These are phyloP conservation scores for Alternaria sp. DNA, from an alignment of 2,329 filamentous ascomycete species.

Conservation along the genomic window DNA sequence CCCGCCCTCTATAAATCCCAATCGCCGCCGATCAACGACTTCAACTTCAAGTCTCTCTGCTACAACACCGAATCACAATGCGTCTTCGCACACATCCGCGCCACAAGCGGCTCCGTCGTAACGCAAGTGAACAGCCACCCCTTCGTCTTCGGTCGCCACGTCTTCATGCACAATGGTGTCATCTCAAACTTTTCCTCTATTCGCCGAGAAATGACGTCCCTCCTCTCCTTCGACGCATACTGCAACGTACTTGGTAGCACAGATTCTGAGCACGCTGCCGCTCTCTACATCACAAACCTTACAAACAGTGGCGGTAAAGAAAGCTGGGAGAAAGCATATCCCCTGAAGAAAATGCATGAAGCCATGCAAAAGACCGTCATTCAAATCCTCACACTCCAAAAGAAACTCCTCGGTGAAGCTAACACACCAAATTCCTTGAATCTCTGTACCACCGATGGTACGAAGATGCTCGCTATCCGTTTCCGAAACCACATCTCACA, in stretches of 20 bases:
- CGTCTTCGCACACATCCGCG: slow-evolving; percentile 64
- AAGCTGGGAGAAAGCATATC: slow-evolving; percentile 56
- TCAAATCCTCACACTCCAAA: slow-evolving; percentile 58
- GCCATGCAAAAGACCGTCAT: slow-evolving; percentile 59
- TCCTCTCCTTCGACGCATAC: slow-evolving; percentile 59
- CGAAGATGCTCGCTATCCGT: slow-evolving; percentile 59
- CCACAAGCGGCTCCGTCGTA: slow-evolving; percentile 58
- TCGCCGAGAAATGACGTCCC: slow-evolving; percentile 55
- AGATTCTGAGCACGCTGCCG: slow-evolving; percentile 63
- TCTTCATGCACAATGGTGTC: slow-evolving; percentile 66
- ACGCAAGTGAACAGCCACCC: slow-evolving; percentile 63
- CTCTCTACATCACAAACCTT: slow-evolving; percentile 58
- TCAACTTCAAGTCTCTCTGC: slow-evolving; percentile 63
- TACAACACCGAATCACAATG: slow-evolving; percentile 60
- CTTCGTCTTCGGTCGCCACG: slow-evolving; percentile 63
- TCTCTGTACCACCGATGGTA: slow-evolving; percentile 61
- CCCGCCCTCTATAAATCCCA: slow-evolving; percentile 63
- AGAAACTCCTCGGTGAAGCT: slow-evolving; percentile 49
- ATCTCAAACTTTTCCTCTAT: slow-evolving; percentile 58
- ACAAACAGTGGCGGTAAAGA: slow-evolving; percentile 50
- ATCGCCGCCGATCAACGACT: slow-evolving; percentile 61
- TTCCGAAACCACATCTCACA: slow-evolving; percentile 62
- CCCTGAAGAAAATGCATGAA: slow-evolving; percentile 52
- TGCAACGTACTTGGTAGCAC: slow-evolving; percentile 60
- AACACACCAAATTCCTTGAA: slow-evolving; percentile 61